Percentiles rank a stretch among this genome's conserved stretches.
Conservation (phyloP, 108 stramenopile genomes). For the Cyclotella choctawhatcheeana region DNA sequence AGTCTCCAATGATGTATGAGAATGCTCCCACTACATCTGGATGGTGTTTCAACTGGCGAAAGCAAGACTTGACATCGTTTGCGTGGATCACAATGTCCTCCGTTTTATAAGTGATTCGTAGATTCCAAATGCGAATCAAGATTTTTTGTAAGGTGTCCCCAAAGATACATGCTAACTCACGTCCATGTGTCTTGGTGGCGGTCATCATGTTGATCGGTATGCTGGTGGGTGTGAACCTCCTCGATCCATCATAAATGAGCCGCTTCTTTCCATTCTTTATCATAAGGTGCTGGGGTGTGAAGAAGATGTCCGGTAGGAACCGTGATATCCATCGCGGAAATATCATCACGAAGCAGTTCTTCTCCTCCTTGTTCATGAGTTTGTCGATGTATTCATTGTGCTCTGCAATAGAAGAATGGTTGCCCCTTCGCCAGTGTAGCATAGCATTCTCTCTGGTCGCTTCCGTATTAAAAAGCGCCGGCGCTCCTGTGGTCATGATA, state of each 20-base stretch:
- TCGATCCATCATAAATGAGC: background rate
- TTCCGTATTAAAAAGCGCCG: background rate
- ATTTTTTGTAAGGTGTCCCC: background rate
- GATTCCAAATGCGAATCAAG: background rate
- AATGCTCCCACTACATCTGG: constrained; percentile 2
- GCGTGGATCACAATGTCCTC: background rate
- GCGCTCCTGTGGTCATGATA: background rate
- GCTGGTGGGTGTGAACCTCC: background rate
- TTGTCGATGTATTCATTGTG: background rate
- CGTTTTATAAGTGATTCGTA: background rate
- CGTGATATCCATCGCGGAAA: constrained; percentile 8
- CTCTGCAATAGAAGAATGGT: background rate
- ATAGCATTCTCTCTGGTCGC: background rate
- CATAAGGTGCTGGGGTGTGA: constrained; percentile 16
- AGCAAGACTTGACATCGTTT: constrained; percentile 5
- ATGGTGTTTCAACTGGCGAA: background rate
- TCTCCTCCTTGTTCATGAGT: constrained; percentile 18
- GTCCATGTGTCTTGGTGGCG: background rate
- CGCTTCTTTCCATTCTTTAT: constrained; percentile 14
- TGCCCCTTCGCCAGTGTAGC: background rate
- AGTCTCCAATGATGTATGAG: background rate
- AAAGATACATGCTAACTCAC: background rate
- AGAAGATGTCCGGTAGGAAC: constrained; percentile 9
- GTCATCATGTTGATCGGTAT: background rate
- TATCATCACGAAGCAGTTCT: constrained; percentile 10